Base-by-base conservation (phyloP, 768 basidiomycete genomes). In the Panaeolus cyanescens region DNA sequence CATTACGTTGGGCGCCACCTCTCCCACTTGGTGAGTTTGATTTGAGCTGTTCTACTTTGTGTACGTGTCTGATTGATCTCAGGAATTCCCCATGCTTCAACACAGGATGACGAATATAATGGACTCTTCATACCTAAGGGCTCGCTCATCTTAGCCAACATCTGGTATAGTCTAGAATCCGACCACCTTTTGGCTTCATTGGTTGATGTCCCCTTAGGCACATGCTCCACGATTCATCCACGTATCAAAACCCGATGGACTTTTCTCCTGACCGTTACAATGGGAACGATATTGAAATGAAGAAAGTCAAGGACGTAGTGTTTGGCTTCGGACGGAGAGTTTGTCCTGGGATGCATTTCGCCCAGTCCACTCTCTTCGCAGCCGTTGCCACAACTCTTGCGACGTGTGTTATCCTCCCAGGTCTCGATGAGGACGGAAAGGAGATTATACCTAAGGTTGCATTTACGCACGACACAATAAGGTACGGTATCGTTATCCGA, bases 181-280 rank as follows among this genome's bases (percentile, higher is more conserved):
- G 10, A 15, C 54, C n/a, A 13, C 20, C 31, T 19, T 9, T 39
- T 20, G 10, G 20, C 53, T 25, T 9, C 40, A 22, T 36, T 45
- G 13, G 30, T 17, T n/a, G n/a, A 33, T 33, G 15, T 25, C 32
- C n/a, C 32, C 20, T 42, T 56, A 76, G 84, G 82, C 73, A 76
- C 57, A 77, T 89, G 56, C 76, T 81, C 12, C 84, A 85, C 62
- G 86, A 89, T 65, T 77, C 83, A n/a, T 72, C 76, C 54, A 75
- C 72, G 22, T 89, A 89, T 69, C 63, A 75, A n/a, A 72, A 84
- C 30, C 87, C 88, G 2, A 73, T 81, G 64, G 66, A 68, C 33
- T 89, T 89, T 68, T 80, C 78, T 34, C 88, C 88, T 19, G 85
- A 85, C 39, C 83, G 87, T 17, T 89, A 82, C 71, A 74, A 79